A percentile compares a stretch with the other conserved stretches of the same genome.
These are phyloP conservation scores for Russula ochroleuca DNA, from an alignment of 768 basidiomycete genomes.

Conservation along the genomic window DNA sequence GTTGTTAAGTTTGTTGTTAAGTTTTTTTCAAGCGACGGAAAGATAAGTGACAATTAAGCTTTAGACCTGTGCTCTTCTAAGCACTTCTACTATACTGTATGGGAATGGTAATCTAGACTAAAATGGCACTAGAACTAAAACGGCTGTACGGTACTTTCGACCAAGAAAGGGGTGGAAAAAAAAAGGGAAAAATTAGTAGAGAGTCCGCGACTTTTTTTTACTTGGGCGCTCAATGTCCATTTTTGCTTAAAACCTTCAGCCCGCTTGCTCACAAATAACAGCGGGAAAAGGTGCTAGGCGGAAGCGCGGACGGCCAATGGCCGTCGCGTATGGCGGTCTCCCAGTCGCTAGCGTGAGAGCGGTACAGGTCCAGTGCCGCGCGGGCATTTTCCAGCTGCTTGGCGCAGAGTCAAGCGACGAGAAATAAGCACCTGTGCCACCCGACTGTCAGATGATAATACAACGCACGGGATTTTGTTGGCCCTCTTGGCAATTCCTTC, in stretches of 20 bases:
- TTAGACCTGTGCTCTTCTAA: conserved; percentile 19
- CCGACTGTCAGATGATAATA: background rate
- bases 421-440: conserved; percentile 13
- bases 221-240: background rate
- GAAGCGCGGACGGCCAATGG: conserved; percentile 72
- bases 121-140: conserved; percentile 11
- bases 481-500: conserved; percentile 68
- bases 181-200: too few relatives aligned
- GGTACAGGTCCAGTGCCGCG: conserved; percentile 48
- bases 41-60: conserved; percentile 25
- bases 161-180: background rate
- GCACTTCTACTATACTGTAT: conserved; percentile 5
- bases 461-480: conserved; percentile 65
- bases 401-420: conserved; percentile 12
- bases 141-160: background rate
- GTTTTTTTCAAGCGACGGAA: background rate
- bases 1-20: background rate
- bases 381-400: conserved; percentile 73
- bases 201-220: background rate
- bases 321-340: conserved; percentile 53
- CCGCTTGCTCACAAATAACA: conserved; percentile 53
- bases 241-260: background rate
- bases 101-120: conserved; percentile 8
- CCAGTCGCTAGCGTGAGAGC: conserved; percentile 61
- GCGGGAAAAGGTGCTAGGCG: conserved; percentile 75